These are phyloP conservation scores for Cryptosporidium sp. DNA, from an alignment of 169 alveolate genomes.

Conservation along the genomic window DNA sequence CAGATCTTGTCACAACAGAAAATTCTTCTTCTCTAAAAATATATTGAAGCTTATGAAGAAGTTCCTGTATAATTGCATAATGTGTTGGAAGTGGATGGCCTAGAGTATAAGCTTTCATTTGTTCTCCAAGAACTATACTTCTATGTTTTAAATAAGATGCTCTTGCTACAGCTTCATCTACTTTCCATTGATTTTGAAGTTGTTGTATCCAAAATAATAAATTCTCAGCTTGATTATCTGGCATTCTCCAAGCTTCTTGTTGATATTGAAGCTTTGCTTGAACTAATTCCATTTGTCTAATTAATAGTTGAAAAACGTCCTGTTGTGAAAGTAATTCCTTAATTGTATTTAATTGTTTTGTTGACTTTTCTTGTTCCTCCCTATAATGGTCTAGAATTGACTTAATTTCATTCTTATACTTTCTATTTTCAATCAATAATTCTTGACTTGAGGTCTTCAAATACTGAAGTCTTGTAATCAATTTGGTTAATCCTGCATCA, in stretches of 20 bases:
- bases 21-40: conserved; percentile 74
- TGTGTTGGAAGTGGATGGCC: conserved; percentile 74
- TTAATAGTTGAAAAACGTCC: conserved; percentile 55
- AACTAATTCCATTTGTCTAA: conserved; percentile 69
- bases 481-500: conserved; percentile 41
- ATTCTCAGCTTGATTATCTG: conserved; percentile 73
- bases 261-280: conserved; percentile 73
- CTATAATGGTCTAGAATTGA: conserved; percentile 61
- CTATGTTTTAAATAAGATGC: conserved; percentile 72
- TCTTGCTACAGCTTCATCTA: conserved; percentile 75
- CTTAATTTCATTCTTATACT: conserved; percentile 66
- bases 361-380: conserved; percentile 62
- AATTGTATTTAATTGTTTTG: conserved; percentile 52
- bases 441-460: conserved; percentile 61
- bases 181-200: conserved; percentile 73
- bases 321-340: conserved; percentile 68
- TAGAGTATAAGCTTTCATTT: conserved; percentile 57
- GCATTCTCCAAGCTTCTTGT: conserved; percentile 76
- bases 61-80: conserved; percentile 69
- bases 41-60: conserved; percentile 62
- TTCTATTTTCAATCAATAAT: conserved; percentile 61
- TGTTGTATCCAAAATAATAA: conserved; percentile 72
- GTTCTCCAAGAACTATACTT: conserved; percentile 73
- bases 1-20: conserved; percentile 62
- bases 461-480: conserved; percentile 54